Conservation (phyloP, 208 protist genomes). For the Trypanosoma congolense region DNA sequence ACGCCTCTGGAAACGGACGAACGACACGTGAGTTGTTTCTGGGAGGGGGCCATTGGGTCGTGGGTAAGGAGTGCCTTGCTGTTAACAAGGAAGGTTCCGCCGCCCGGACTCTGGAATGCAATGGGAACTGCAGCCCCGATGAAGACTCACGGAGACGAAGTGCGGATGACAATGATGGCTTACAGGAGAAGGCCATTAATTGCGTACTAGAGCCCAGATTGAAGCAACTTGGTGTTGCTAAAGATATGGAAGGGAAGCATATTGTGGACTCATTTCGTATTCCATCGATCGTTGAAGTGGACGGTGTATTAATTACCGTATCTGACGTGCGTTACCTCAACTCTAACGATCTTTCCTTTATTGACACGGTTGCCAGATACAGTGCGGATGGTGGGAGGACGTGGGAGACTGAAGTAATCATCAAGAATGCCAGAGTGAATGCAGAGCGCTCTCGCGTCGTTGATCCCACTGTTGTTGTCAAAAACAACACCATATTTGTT, state of each 20-base stretch:
- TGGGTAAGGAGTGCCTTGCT: not conserved
- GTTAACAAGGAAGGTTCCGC: not conserved
- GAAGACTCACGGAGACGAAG: too few species aligned
- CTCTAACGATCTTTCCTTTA: not conserved
- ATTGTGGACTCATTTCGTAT: conserved; percentile 3
- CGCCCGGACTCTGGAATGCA: too few species aligned
- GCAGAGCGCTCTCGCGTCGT: not conserved
- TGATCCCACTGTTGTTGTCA: conserved; percentile 6
- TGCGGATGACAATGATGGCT: too few species aligned
- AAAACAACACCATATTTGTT: conserved; percentile 15
- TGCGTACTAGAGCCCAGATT: not conserved
- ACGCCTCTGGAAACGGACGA: not conserved
- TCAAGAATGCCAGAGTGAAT: not conserved
- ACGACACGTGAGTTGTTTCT: not conserved
- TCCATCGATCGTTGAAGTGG: conserved; percentile 1
- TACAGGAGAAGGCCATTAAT: not conserved
- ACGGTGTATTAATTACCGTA: conserved; percentile 4
- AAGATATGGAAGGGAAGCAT: not conserved
- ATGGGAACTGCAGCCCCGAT: too few species aligned
- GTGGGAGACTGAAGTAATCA: conserved; percentile 4
- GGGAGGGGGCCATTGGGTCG: not conserved
- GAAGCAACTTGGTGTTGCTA: not conserved
- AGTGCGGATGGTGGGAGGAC: conserved; percentile 1
- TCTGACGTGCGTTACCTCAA: conserved; percentile 1
- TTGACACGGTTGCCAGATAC: conserved; percentile 5